Evolutionary conservation across 148 eudicot genomes (phyloP).

Genomic region (Rhododendron williamsianum): DNA sequence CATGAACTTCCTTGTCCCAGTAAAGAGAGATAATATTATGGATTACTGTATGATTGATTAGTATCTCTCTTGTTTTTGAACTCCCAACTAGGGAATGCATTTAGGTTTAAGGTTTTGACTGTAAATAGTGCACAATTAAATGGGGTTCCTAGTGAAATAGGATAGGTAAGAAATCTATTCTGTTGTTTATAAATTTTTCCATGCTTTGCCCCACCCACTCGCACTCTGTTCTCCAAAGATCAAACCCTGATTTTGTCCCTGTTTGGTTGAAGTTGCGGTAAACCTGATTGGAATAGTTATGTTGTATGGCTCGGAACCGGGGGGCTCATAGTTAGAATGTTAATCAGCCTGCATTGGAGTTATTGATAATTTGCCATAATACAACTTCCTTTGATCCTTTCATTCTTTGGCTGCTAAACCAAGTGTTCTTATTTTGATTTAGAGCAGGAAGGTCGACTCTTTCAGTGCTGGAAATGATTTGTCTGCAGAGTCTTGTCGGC

Average conservation of each 20-base stretch:
- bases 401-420: background rate
- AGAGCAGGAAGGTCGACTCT: conserved; percentile 35
- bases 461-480: conserved; percentile 35
- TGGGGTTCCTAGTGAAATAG: background rate
- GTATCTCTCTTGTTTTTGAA: background rate
- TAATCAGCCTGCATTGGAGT: background rate
- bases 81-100: background rate
- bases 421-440: conserved; percentile 5
- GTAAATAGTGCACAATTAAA: background rate
- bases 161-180: background rate
- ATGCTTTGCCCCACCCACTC: background rate
- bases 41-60: background rate
- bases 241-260: background rate
- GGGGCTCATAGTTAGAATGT: too few relatives aligned
- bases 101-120: background rate
- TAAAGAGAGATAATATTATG: background rate
- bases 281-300: background rate
- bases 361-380: background rate
- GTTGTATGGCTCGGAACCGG: too few relatives aligned
- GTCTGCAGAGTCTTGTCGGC: conserved; percentile 72
- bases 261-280: background rate
- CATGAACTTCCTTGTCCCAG: too few relatives aligned
- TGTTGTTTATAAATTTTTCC: background rate
- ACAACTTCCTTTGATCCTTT: background rate
- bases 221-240: background rate